A percentile compares a stretch with the other conserved stretches of the same genome.
phyloP scores from a whole-genome alignment of 352 stramenopile genomes.

The Phytophthora agathidicida region DNA sequence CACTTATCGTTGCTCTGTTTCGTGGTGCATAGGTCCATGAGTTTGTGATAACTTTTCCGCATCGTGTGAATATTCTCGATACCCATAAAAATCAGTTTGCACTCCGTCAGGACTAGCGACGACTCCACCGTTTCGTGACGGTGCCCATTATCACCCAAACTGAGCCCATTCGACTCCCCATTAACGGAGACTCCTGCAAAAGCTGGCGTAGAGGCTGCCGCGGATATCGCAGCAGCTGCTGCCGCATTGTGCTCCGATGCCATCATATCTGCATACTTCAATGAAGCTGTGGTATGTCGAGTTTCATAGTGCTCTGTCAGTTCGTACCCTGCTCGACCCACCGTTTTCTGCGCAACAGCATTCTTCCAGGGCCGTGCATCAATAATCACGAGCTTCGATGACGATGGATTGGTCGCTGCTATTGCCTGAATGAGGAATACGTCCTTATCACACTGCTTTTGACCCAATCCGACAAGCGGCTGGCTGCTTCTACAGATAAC shows the following conservation, averaged over 20 bases:
- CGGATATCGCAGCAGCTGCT: slow-evolving; percentile 27
- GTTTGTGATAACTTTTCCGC: slow-evolving; percentile 83
- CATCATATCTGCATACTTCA: slow-evolving; percentile 74
- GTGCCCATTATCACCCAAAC: slow-evolving; percentile 16
- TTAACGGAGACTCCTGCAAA: slow-evolving; percentile 20
- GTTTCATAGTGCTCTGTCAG: slow-evolving; percentile 87
- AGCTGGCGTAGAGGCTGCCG: not conserved
- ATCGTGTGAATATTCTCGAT: slow-evolving; percentile 95
- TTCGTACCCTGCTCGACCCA: slow-evolving; percentile 89
- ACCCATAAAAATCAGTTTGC: slow-evolving; percentile 89
- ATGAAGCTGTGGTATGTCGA: slow-evolving; percentile 55
- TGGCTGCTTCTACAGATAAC: slow-evolving; percentile 87
- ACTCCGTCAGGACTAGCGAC: slow-evolving; percentile 77
- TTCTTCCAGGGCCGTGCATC: slow-evolving; percentile 91
- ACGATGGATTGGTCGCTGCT: slow-evolving; percentile 75
- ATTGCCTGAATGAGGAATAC: slow-evolving; percentile 86
- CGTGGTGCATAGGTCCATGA: slow-evolving; percentile 75
- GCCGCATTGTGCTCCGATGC: slow-evolving; percentile 39
- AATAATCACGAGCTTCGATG: slow-evolving; percentile 88
- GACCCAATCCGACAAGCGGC: slow-evolving; percentile 79
- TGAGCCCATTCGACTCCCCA: slow-evolving; percentile 21
- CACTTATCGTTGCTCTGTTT: slow-evolving; percentile 79
- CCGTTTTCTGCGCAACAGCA: slow-evolving; percentile 89
- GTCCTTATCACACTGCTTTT: slow-evolving; percentile 87
- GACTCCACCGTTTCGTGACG: slow-evolving; percentile 49